A percentile compares a stretch with the other conserved stretches of the same genome.
These are phyloP conservation scores for Lecanoromycetidae sp. DNA, from an alignment of 2,329 filamentous ascomycete genomes.

Conservation along the genomic window DNA sequence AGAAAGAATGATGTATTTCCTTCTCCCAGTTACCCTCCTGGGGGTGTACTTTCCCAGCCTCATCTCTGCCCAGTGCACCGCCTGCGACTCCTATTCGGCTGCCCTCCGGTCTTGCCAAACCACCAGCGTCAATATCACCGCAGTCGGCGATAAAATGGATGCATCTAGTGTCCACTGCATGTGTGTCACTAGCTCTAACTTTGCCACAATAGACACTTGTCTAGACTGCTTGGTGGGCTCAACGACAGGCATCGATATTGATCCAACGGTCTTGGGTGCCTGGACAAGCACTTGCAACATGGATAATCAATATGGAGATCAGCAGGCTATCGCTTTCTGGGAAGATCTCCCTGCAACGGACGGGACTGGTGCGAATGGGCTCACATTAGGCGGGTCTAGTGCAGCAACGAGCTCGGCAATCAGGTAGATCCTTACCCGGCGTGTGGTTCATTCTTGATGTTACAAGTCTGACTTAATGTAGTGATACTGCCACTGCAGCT, in stretches of 20 bases:
- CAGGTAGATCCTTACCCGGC: background rate
- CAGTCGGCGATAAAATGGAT: background rate
- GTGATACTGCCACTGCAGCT: background rate
- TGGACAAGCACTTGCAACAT: background rate
- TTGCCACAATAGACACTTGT: conserved; percentile 1
- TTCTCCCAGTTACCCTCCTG: background rate
- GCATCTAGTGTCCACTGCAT: conserved; percentile 1
- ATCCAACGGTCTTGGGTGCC: background rate
- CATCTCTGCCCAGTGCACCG: conserved; percentile 1
- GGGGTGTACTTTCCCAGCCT: background rate
- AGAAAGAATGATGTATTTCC: background rate
- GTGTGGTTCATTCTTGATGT: background rate
- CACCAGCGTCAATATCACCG: background rate
- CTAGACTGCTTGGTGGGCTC: background rate
- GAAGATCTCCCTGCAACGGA: background rate
- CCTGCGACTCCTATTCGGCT: background rate
- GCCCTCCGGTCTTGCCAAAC: background rate
- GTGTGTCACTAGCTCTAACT: background rate
- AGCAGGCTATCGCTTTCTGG: conserved; percentile 6
- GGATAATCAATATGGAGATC: background rate
- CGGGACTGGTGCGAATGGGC: background rate
- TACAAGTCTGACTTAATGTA: too few species aligned
- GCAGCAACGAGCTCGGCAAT: background rate
- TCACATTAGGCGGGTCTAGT: background rate
- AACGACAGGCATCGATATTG: background rate